Conservation (phyloP, 352 stramenopile species). For the Elongisporangium anandrum region DNA sequence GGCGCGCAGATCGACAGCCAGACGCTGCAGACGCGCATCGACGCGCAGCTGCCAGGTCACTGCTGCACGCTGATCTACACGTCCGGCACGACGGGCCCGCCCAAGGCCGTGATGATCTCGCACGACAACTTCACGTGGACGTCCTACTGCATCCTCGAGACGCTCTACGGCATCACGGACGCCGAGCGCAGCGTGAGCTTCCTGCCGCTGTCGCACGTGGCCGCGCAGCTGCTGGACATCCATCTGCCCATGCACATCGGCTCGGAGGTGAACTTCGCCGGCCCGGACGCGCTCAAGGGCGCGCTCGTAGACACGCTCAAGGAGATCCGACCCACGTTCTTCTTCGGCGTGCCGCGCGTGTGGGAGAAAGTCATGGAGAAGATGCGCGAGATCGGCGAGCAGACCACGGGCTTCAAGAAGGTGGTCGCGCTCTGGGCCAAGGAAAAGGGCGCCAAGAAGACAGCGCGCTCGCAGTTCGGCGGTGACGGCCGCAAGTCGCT, state of each 20-base stretch:
- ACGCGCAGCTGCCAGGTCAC: conserved; percentile 42
- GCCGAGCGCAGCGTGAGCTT: conserved; percentile 71
- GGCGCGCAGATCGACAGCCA: conserved; percentile 27
- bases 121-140: conserved; percentile 78
- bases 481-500: conserved; percentile 40
- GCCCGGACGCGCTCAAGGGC: conserved; percentile 66
- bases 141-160: conserved; percentile 44
- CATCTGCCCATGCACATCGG: conserved; percentile 59
- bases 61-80: conserved; percentile 91
- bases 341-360: conserved; percentile 83
- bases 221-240: conserved; percentile 78
- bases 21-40: conserved; percentile 35
- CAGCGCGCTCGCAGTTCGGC: conserved; percentile 63
- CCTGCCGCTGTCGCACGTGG: conserved; percentile 80
- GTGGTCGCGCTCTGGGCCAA: conserved; percentile 84
- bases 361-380: conserved; percentile 88
- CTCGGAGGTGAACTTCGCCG: conserved; percentile 70
- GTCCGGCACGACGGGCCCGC: conserved; percentile 67
- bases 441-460: conserved; percentile 47
- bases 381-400: conserved; percentile 47
- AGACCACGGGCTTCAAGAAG: conserved; percentile 80
- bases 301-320: conserved; percentile 60
- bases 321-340: conserved; percentile 62
- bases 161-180: conserved; percentile 39
- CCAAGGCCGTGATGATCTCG: conserved; percentile 75